phyloP scores from a whole-genome alignment of 805 yeast genomes.

The Brettanomyces naardenensis region DNA sequence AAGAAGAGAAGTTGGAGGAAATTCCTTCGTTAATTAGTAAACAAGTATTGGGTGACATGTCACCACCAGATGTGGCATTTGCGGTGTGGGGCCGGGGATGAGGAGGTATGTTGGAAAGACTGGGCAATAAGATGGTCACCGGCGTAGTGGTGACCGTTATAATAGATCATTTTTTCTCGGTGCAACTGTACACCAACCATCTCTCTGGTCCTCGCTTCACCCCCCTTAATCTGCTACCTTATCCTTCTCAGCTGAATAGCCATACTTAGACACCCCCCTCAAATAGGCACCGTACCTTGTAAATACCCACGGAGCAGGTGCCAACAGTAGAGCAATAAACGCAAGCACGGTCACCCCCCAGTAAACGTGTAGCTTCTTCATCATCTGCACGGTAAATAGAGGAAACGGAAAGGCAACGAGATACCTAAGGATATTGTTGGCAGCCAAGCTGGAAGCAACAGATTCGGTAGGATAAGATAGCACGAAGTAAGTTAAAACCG shows the following conservation, averaged over 20 bases:
- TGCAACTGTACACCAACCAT: too few species aligned
- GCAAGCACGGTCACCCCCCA: conserved; percentile 75
- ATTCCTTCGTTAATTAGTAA: too few species aligned
- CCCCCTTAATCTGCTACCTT: too few species aligned
- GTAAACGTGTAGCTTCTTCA: conserved; percentile 55
- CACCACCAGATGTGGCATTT: too few species aligned
- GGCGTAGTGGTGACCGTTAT: too few species aligned
- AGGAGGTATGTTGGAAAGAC: too few species aligned
- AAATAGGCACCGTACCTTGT: conserved; percentile 48
- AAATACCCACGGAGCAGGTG: conserved; percentile 71
- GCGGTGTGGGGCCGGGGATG: too few species aligned
- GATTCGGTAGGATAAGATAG: conserved; percentile 66
- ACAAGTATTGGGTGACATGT: too few species aligned
- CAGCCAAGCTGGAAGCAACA: conserved; percentile 86
- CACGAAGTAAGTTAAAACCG: conserved; percentile 60
- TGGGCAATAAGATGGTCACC: too few species aligned
- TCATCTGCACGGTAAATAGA: conserved; percentile 80
- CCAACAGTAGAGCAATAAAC: conserved; percentile 58
- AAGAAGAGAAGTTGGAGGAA: too few species aligned
- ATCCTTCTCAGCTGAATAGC: conserved; percentile 45
- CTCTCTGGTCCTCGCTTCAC: too few species aligned
- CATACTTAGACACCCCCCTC: conserved; percentile 50
- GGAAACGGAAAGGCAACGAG: conserved; percentile 75
- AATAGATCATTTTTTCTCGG: too few species aligned
- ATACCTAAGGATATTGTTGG: conserved; percentile 75